Percentiles rank a stretch among this genome's conserved stretches.
Conservation (phyloP, 495 filamentous ascomycete species). For the Chaetomidium leptoderma region DNA sequence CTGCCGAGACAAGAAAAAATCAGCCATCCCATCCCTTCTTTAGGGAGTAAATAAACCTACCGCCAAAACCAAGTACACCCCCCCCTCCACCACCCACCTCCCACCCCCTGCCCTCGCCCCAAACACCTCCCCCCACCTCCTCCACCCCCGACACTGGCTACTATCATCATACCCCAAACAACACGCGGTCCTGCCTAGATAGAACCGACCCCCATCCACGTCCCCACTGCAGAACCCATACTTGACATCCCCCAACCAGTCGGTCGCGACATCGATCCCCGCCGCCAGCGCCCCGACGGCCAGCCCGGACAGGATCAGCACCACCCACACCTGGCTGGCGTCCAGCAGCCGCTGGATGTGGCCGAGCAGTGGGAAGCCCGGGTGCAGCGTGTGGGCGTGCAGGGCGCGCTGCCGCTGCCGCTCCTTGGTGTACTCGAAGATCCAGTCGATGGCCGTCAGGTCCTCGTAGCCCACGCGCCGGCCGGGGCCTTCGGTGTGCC, state of each 20-base stretch:
- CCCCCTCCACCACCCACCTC: constrained; percentile 75
- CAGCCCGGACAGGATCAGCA: constrained; percentile 71
- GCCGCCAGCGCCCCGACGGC: constrained; percentile 81
- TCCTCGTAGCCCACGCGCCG: constrained; percentile 92
- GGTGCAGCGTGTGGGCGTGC: constrained; percentile 56
- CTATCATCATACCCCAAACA: constrained; percentile 83
- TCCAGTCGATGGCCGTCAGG: constrained; percentile 98
- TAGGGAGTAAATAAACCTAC: constrained; percentile 37
- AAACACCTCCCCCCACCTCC: constrained; percentile 73
- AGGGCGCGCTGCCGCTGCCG: constrained; percentile 77
- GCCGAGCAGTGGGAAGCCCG: constrained; percentile 50
- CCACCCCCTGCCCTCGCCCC: constrained; percentile 57
- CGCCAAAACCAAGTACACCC: constrained; percentile 77
- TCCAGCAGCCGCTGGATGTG: constrained; percentile 69
- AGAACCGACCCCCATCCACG: constrained; percentile 78
- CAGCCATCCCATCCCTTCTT: no score
- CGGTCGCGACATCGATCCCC: constrained; percentile 82
- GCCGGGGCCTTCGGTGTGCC: constrained; percentile 89
- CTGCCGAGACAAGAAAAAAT: no score
- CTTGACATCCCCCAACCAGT: constrained; percentile 94
- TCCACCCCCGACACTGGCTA: constrained; percentile 78
- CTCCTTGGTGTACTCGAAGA: constrained; percentile 98
- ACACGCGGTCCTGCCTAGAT: constrained; percentile 85
- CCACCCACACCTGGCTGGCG: constrained; percentile 83
- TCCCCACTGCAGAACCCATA: constrained; percentile 73